phyloP scores from a whole-genome alignment of 768 basidiomycete species.

The Hypsizygus marmoreus region DNA sequence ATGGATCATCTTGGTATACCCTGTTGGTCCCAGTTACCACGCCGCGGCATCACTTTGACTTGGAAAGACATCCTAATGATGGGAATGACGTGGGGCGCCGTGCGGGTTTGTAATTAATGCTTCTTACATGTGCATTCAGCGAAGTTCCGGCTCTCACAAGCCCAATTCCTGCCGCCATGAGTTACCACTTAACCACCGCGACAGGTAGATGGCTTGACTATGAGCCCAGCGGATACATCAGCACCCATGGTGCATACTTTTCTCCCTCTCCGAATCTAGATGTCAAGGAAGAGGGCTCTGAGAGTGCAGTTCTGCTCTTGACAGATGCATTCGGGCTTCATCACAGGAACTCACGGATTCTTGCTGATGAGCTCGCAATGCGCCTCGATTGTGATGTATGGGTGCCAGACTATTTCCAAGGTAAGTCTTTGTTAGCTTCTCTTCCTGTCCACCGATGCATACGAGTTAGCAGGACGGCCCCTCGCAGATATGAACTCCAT shows the following conservation, averaged over 20 bases:
- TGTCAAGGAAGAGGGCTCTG: slow-evolving; percentile 24
- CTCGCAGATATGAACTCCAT: slow-evolving; percentile 23
- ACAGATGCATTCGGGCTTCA: slow-evolving; percentile 60
- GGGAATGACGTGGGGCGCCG: too few relatives aligned
- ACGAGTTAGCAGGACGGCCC: slow-evolving; percentile 33
- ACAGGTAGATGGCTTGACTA: slow-evolving; percentile 46
- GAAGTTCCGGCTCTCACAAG: slow-evolving; percentile 1
- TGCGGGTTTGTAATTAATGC: too few relatives aligned
- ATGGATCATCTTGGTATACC: too few relatives aligned
- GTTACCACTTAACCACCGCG: slow-evolving; percentile 37
- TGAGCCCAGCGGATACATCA: slow-evolving; percentile 45
- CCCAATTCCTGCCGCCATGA: too few relatives aligned
- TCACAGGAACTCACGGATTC: slow-evolving; percentile 53
- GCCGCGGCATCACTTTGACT: too few relatives aligned
- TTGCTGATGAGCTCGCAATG: slow-evolving; percentile 55
- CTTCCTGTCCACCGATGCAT: not conserved
- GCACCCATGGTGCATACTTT: slow-evolving; percentile 46
- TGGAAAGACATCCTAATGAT: too few relatives aligned
- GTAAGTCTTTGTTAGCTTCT: slow-evolving; percentile 26
- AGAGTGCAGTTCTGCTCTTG: slow-evolving; percentile 50
- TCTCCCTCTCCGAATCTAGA: slow-evolving; percentile 28
- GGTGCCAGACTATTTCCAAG: slow-evolving; percentile 62
- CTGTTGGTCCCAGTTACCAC: too few relatives aligned
- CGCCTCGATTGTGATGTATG: slow-evolving; percentile 59
- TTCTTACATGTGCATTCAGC: too few relatives aligned